Conservation (phyloP, 2,329 filamentous ascomycete species). For the Cadophora gregata region DNA sequence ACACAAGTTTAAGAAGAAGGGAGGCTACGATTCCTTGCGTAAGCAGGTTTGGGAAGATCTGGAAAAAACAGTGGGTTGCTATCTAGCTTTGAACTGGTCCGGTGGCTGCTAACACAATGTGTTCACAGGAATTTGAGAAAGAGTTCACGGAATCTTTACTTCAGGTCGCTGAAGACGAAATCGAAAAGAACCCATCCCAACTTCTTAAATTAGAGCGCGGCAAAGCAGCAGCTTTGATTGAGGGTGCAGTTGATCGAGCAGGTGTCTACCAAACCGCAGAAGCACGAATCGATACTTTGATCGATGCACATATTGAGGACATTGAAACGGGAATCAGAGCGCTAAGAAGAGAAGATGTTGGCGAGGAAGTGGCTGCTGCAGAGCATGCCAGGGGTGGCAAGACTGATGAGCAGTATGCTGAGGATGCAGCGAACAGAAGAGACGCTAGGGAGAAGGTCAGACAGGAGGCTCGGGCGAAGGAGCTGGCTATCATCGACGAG, state of each 20-base stretch:
- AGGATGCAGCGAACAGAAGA: slow-evolving; percentile 66
- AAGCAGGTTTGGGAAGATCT: slow-evolving; percentile 81
- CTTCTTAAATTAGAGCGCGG: slow-evolving; percentile 75
- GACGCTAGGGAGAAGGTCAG: slow-evolving; percentile 66
- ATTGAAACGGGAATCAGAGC: slow-evolving; percentile 75
- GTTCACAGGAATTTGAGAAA: slow-evolving; percentile 68
- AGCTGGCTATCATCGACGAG: slow-evolving; percentile 64
- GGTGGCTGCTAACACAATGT: slow-evolving; percentile 23
- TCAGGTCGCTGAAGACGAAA: slow-evolving; percentile 73
- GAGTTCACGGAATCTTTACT: slow-evolving; percentile 71
- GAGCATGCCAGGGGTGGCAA: slow-evolving; percentile 71
- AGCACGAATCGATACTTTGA: slow-evolving; percentile 68
- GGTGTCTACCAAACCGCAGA: slow-evolving; percentile 77
- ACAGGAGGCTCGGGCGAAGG: slow-evolving; percentile 63
- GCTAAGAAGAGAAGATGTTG: slow-evolving; percentile 70
- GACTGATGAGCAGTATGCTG: slow-evolving; percentile 75
- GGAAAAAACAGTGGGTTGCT: slow-evolving; percentile 63
- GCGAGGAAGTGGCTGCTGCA: slow-evolving; percentile 68
- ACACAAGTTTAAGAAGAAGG: slow-evolving; percentile 87
- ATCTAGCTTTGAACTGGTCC: neutral
- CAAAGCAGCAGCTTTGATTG: slow-evolving; percentile 76
- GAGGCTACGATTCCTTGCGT: slow-evolving; percentile 78
- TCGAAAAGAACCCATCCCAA: slow-evolving; percentile 74
- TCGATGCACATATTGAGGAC: slow-evolving; percentile 64
- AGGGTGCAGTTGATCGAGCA: slow-evolving; percentile 78